A percentile compares a stretch with the other conserved stretches of the same genome.
Evolutionary conservation across 805 yeast species (phyloP).

Genomic region (Zygosaccharomyces siamensis): DNA sequence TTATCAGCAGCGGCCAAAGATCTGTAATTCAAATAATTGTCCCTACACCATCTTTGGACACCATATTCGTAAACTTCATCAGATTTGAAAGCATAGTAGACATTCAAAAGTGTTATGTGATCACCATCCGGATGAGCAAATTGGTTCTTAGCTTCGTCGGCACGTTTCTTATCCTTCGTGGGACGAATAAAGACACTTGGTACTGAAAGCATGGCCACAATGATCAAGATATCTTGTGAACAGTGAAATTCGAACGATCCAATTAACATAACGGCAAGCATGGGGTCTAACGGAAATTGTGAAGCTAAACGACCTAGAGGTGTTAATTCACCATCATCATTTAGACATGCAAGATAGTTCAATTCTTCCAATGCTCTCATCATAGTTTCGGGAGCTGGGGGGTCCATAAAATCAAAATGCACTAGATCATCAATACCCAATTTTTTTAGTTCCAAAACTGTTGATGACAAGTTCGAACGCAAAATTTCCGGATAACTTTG

Average conservation of each 20-base stretch:
- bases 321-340: slow-evolving; percentile 88
- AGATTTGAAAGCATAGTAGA: slow-evolving; percentile 73
- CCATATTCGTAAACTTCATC: slow-evolving; percentile 69
- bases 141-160: slow-evolving; percentile 81
- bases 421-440: slow-evolving; percentile 93
- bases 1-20: slow-evolving; percentile 81
- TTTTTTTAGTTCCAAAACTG: slow-evolving; percentile 89
- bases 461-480: slow-evolving; percentile 83
- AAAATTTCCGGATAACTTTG: slow-evolving; percentile 95
- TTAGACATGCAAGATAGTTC: slow-evolving; percentile 82
- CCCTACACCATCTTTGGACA: slow-evolving; percentile 82
- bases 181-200: slow-evolving; percentile 96
- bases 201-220: slow-evolving; percentile 86
- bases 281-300: slow-evolving; percentile 92
- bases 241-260: slow-evolving; percentile 82
- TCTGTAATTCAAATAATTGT: slow-evolving; percentile 78
- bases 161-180: slow-evolving; percentile 75
- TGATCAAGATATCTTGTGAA: slow-evolving; percentile 81
- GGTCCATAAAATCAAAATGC: slow-evolving; percentile 98
- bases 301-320: slow-evolving; percentile 87
- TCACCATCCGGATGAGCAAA: slow-evolving; percentile 96
- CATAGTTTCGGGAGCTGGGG: slow-evolving; percentile 99
- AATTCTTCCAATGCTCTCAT: slow-evolving; percentile 97
- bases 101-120: slow-evolving; percentile 85
- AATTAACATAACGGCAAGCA: slow-evolving; percentile 87